phyloP scores from a whole-genome alignment of 108 stramenopile genomes.

The Pseudonitzschia pungens region DNA sequence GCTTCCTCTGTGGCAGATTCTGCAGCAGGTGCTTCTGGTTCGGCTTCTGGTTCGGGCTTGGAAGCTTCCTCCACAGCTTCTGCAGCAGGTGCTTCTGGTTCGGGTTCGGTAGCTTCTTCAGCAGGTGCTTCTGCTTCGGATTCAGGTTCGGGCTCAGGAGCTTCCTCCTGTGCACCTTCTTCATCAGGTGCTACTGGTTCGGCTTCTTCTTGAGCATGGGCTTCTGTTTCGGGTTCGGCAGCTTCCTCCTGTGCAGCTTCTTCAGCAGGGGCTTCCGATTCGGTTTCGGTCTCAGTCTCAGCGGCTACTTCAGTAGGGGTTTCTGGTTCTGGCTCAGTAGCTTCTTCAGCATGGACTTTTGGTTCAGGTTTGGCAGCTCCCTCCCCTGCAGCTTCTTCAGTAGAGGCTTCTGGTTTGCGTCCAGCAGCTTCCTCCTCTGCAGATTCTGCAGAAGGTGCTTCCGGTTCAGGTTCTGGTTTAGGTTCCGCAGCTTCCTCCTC shows the following conservation, averaged over 20 bases:
- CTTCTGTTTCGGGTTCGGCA: not conserved
- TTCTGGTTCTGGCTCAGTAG: not conserved
- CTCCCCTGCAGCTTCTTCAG: not conserved
- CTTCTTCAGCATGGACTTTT: too few species aligned
- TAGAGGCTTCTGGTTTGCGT: not conserved
- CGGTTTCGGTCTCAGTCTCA: conserved; percentile 16
- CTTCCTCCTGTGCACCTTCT: too few species aligned
- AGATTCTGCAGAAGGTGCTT: not conserved
- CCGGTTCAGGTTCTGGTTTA: not conserved
- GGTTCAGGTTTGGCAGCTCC: too few species aligned
- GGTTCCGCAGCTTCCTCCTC: too few species aligned
- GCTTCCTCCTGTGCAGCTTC: not conserved
- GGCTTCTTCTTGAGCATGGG: not conserved
- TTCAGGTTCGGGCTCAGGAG: not conserved
- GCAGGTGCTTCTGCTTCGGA: not conserved
- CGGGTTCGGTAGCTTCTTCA: too few species aligned
- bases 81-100: too few species aligned
- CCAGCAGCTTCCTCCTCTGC: not conserved
- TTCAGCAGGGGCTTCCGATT: not conserved
- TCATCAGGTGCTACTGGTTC: not conserved
- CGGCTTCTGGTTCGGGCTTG: not conserved
- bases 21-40: conserved; percentile 9
- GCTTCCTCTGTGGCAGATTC: conserved; percentile 34
- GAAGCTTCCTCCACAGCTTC: too few species aligned
- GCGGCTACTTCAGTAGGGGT: conserved; percentile 18